These are phyloP conservation scores for Syzygium jambos DNA, from an alignment of 345 rosid species.

Conservation along the genomic window DNA sequence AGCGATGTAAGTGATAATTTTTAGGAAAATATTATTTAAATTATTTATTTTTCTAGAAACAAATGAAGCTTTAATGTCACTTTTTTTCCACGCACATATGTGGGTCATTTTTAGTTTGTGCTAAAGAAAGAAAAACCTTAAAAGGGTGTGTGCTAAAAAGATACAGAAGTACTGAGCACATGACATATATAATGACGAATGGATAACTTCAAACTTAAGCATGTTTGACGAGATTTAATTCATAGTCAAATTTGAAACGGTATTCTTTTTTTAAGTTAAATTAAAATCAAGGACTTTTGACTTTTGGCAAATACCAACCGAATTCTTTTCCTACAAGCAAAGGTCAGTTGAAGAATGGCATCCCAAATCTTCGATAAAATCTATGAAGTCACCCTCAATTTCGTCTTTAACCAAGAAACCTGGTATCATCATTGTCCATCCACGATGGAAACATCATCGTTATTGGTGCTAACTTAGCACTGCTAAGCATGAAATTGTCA, in stretches of 20 bases:
- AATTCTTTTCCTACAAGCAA: neutral
- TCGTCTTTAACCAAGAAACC: neutral
- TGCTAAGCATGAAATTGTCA: too few species aligned
- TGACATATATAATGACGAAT: neutral
- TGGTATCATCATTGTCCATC: neutral
- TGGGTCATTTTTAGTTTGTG: neutral
- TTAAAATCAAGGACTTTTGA: neutral
- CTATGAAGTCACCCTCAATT: neutral
- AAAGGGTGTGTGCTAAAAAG: neutral
- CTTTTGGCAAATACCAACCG: neutral
- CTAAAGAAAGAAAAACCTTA: neutral
- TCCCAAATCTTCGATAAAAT: neutral
- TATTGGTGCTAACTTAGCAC: too few species aligned
- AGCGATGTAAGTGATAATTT: rapidly evolving
- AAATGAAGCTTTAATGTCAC: neutral
- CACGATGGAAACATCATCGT: too few species aligned
- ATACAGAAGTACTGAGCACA: neutral
- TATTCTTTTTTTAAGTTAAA: neutral
- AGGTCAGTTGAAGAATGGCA: neutral
- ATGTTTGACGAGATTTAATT: neutral
- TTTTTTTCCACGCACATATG: neutral
- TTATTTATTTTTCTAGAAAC: neutral
- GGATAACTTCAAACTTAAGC: neutral
- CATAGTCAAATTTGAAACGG: neutral
- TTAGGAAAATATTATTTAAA: neutral